phyloP scores from a whole-genome alignment of 192 early-diverging fungal genomes.

The Thamnidium elegans region DNA sequence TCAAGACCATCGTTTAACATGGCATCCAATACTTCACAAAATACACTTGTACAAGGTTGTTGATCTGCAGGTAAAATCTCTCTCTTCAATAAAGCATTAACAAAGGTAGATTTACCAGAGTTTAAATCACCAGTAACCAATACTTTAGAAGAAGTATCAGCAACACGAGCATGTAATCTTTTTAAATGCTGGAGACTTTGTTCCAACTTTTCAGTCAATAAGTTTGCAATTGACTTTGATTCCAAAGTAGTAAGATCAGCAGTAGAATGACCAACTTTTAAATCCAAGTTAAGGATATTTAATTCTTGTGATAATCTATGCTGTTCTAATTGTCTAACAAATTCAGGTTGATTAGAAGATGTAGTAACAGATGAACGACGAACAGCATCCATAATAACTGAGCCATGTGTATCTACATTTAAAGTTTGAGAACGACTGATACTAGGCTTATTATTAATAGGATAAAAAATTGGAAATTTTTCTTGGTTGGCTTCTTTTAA shows the following conservation, averaged over 20 bases:
- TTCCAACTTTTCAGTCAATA: slow-evolving; percentile 65
- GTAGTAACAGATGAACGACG: slow-evolving; percentile 26
- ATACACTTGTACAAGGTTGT: slow-evolving; percentile 95
- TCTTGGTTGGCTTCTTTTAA: slow-evolving; percentile 66
- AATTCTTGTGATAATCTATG: slow-evolving; percentile 34
- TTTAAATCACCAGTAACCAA: slow-evolving; percentile 98
- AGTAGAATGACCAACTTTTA: slow-evolving; percentile 62
- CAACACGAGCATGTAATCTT: slow-evolving; percentile 79
- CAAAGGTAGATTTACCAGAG: slow-evolving; percentile 96
- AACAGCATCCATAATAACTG: slow-evolving; percentile 14
- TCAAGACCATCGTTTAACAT: slow-evolving; percentile 86
- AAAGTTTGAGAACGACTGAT: slow-evolving; percentile 18
- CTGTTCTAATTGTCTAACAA: slow-evolving; percentile 3
- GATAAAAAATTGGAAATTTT: slow-evolving; percentile 66
- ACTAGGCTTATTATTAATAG: slow-evolving; percentile 22
- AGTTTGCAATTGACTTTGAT: slow-evolving; percentile 65
- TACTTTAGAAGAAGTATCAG: slow-evolving; percentile 90
- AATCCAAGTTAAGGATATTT: slow-evolving; percentile 65
- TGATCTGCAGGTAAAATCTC: slow-evolving; percentile 94
- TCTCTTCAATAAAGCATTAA: slow-evolving; percentile 90
- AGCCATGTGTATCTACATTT: neutral
- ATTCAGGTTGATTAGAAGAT: slow-evolving; percentile 1
- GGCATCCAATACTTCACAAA: slow-evolving; percentile 94
- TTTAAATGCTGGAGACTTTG: slow-evolving; percentile 76
- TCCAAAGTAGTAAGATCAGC: slow-evolving; percentile 65